Base-by-base conservation (phyloP, 257 asterid species). In the Striga asiatica region DNA sequence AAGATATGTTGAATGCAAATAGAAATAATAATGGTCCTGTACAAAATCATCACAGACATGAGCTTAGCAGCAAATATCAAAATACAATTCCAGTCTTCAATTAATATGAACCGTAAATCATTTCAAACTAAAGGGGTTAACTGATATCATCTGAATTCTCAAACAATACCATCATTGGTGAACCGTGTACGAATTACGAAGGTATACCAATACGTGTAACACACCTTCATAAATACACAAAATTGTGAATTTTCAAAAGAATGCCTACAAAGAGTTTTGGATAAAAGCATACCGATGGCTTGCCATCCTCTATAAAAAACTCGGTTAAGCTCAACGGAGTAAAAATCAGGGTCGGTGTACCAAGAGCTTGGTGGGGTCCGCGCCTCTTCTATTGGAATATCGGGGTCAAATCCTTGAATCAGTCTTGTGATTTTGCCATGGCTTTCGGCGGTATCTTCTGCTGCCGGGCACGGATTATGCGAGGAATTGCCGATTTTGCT, bases 301-400 rank as follows among this genome's bases (percentile, higher is more conserved):
- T 85, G 94, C 94, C 95, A 88, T 54, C 93, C 94, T 54, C 62
- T 65, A 74, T 66, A 73, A 70, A 89, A 85, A 51, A 83, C 77
- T 25, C 28, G 86, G 59, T 71, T 24, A 37, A 85, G 85, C 72
- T 89, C 97, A 13, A 58, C 70, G 27, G 67, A 66, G 42, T 77
- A 77, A 64, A 89, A 83, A 68, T 77, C 70, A 29, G 84, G 74
- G 46, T 83, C 83, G 3, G 81, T 79, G 55, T 89, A 89, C 93
- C 97, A 85, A 22, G 83, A 77, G 70, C 82, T 77, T 1, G 95
- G 97, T 2, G 95, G 95, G 48, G 89, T 85, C 12, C 46, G 18
- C 0, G 94, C 94, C 74, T 76, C 84, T 64, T 83, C 89, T 8
- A 79, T 60, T 0, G 95, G 85, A 17, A 85, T 83, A 57, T 51